Percentiles rank a stretch among this genome's conserved stretches.
phyloP scores from a whole-genome alignment of 805 yeast genomes.

The Wickerhamomyces tratensis region DNA sequence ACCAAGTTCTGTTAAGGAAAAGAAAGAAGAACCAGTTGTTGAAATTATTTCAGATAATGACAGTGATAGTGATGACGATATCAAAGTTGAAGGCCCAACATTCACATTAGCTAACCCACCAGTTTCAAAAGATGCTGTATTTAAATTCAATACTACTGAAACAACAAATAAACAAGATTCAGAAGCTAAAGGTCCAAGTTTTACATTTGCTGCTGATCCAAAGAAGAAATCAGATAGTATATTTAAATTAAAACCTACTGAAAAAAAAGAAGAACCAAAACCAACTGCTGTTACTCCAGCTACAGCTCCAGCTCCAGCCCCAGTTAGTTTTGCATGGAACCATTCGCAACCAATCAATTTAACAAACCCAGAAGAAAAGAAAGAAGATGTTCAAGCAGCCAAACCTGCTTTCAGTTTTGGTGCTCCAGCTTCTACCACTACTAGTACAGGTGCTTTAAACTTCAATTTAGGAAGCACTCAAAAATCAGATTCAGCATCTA shows the following conservation, averaged over 20 bases:
- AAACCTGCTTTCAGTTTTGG: too few species aligned
- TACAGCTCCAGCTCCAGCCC: too few species aligned
- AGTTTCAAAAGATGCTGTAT: slow-evolving; percentile 39
- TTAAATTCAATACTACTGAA: slow-evolving; percentile 26
- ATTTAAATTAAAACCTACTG: slow-evolving; percentile 19
- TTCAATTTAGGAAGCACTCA: too few species aligned
- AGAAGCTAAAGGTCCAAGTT: slow-evolving; percentile 29
- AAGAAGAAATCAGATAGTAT: slow-evolving; percentile 21
- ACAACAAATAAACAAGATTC: slow-evolving; percentile 13
- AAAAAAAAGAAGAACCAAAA: slow-evolving; percentile 1
- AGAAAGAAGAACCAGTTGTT: background rate
- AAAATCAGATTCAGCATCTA: slow-evolving; percentile 1
- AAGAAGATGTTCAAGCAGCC: too few species aligned
- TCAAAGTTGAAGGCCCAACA: slow-evolving; percentile 65
- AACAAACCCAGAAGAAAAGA: too few species aligned
- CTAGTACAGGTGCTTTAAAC: too few species aligned
- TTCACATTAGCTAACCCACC: slow-evolving; percentile 42
- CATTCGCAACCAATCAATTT: too few species aligned
- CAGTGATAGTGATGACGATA: slow-evolving; percentile 48
- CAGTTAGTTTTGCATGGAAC: too few species aligned
- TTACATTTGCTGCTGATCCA: slow-evolving; percentile 23
- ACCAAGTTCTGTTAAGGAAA: slow-evolving; percentile 2
- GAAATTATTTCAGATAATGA: slow-evolving; percentile 22
- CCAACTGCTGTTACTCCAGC: too few species aligned
- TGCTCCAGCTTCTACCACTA: too few species aligned